Conservation (phyloP, 768 basidiomycete genomes). For the Russula ochroleuca region DNA sequence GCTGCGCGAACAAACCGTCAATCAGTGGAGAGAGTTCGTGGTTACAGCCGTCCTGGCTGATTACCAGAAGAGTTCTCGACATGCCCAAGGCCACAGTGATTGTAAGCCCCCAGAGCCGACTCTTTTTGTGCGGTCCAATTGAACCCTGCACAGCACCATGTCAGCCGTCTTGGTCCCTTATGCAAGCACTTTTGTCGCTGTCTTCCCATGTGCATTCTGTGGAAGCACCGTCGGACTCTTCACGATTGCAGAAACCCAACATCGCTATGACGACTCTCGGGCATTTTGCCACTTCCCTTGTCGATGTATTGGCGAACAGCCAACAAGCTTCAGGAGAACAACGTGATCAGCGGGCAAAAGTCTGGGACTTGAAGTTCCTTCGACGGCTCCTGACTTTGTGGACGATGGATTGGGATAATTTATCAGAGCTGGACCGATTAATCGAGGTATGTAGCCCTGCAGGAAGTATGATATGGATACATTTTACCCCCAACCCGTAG, state of each 20-base stretch:
- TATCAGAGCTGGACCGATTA: conserved; percentile 15
- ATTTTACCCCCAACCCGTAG: background rate
- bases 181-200: conserved; percentile 17
- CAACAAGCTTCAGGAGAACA: background rate
- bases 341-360: background rate
- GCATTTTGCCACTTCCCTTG: conserved; percentile 13
- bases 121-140: background rate
- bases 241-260: conserved; percentile 2
- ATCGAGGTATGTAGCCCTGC: conserved; percentile 17
- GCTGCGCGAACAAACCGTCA: conserved; percentile 10
- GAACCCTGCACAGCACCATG: background rate
- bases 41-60: conserved; percentile 6
- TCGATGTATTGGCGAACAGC: background rate
- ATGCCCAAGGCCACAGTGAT: background rate
- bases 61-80: conserved; percentile 9
- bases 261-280: conserved; percentile 6
- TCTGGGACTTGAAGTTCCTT: conserved; percentile 19
- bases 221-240: background rate
- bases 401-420: conserved; percentile 10
- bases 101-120: background rate
- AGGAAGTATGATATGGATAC: background rate
- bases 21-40: conserved; percentile 16
- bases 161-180: conserved; percentile 15
- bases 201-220: conserved; percentile 15
- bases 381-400: conserved; percentile 19